Evolutionary conservation across 1,284 basidiomycete genomes (phyloP), one percentile per base, ranked within the genome.

Genomic region (Coniophora puteana): DNA sequence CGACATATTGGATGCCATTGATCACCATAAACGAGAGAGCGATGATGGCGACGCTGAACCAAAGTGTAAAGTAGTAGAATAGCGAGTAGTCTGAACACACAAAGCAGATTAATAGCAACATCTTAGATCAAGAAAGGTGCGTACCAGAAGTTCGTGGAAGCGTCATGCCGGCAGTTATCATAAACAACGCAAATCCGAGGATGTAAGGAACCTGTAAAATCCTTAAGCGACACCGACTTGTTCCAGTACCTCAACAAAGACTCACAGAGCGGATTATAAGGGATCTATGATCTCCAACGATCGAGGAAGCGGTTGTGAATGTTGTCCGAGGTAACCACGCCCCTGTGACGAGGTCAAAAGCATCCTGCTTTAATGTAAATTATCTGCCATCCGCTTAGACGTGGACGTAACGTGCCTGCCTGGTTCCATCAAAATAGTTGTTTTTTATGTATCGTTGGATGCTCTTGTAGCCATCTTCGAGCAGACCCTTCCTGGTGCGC

Each of bases 361-460:
- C 91, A 64, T 97, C 93, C 80, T 93, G 54, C 28, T 24, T 28
- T 17, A 24, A 33, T 38, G 36, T 50, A 31, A 51, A 36, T 22
- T 23, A 31, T 38, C 14, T 35, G 17, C 41, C 35, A 17, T 20
- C 16, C 33, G n/a, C 27, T 23, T 28, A 27, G 39, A 38, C 42
- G 41, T 16, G 34, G 17, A 31, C 22, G n/a, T 30, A 12, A 58
- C 69, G 53, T 55, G 82, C 84, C 71, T 90, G 93, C 56, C 94
- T 72, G 38, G 92, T 77, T 5, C 96, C 96, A 61, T 99, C 96
- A 55, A 97, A 90, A 68, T 93, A 94, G 62, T 97, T 99, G 71
- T 99, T 99, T 72, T 88, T 93, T 51, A 97, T 58, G 61, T 99
- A 99, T 47, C 96, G 81, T 65, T 84, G 76, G 2, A 83, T 61